These are phyloP conservation scores for Ganoderma sp. DNA, from an alignment of 1,284 basidiomycete species.

Conservation along the genomic window DNA sequence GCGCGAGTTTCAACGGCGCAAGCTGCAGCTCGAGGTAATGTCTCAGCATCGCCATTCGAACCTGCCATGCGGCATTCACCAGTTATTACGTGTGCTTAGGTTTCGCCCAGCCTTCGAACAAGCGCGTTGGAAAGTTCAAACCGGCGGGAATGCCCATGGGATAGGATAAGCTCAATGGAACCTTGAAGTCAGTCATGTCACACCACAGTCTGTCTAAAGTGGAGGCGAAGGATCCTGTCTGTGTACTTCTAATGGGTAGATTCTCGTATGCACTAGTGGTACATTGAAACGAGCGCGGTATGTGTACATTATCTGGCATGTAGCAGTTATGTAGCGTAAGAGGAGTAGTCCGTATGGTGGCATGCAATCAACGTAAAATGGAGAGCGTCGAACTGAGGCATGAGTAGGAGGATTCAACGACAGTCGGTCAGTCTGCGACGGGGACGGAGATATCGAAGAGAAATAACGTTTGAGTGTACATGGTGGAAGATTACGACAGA, in stretches of 20 bases:
- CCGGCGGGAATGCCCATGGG: conserved; percentile 35
- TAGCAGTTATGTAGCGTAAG: conserved; percentile 27
- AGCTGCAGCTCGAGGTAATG: conserved; percentile 9
- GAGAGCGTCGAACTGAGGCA: conserved; percentile 10
- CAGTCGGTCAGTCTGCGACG: conserved; percentile 9
- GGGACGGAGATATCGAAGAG: conserved; percentile 5
- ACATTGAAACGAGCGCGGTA: conserved; percentile 32
- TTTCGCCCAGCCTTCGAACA: conserved; percentile 32
- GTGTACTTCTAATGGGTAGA: conserved; percentile 25
- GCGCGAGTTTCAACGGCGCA: conserved; percentile 18
- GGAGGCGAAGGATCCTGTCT: background rate
- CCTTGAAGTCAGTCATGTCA: background rate
- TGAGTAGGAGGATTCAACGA: background rate
- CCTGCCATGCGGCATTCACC: background rate
- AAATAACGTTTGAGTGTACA: conserved; percentile 6
- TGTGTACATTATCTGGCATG: conserved; percentile 35
- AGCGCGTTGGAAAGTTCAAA: conserved; percentile 38
- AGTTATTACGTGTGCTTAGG: conserved; percentile 11
- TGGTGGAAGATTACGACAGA: conserved; percentile 6
- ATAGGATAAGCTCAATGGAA: background rate
- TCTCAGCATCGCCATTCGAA: background rate
- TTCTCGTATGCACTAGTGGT: conserved; percentile 25
- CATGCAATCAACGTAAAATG: conserved; percentile 15
- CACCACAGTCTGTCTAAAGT: background rate
- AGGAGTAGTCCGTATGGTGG: conserved; percentile 16